Percentiles rank a stretch among this genome's conserved stretches.
These are phyloP conservation scores for Amanita thiersii DNA, from an alignment of 768 basidiomycete genomes.

Conservation along the genomic window DNA sequence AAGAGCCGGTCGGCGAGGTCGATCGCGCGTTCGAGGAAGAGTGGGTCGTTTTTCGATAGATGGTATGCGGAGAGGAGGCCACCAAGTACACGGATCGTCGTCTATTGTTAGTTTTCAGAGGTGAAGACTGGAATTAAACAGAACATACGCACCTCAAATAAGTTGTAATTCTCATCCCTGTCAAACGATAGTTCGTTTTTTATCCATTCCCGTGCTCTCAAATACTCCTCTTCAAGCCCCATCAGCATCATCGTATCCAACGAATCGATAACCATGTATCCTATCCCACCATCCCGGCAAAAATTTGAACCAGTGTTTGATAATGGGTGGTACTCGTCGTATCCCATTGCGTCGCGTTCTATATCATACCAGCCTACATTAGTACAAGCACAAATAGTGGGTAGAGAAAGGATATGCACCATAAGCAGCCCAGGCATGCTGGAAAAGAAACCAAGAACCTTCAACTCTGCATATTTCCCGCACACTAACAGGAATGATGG, in stretches of 20 bases:
- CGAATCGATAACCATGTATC: constrained; percentile 85
- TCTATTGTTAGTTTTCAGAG: constrained; percentile 34
- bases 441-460: constrained; percentile 4
- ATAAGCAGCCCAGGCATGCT: constrained; percentile 88
- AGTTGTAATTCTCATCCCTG: constrained; percentile 73
- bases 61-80: constrained; percentile 85
- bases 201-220: constrained; percentile 76
- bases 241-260: constrained; percentile 87
- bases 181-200: constrained; percentile 64
- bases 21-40: constrained; percentile 70
- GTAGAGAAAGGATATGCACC: constrained; percentile 34
- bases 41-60: constrained; percentile 58
- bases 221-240: constrained; percentile 76
- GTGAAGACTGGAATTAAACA: constrained; percentile 31
- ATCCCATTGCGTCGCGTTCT: constrained; percentile 91
- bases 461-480: constrained; percentile 10
- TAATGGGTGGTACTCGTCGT: constrained; percentile 89
- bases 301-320: constrained; percentile 70
- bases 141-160: constrained; percentile 77
- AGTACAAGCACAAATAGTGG: background rate
- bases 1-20: constrained; percentile 84
- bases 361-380: background rate
- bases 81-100: constrained; percentile 87
- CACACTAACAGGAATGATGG: background rate
- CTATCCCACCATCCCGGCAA: constrained; percentile 69